Conservation (phyloP, 2,329 filamentous ascomycete genomes). For the Botrytis byssoidea region DNA sequence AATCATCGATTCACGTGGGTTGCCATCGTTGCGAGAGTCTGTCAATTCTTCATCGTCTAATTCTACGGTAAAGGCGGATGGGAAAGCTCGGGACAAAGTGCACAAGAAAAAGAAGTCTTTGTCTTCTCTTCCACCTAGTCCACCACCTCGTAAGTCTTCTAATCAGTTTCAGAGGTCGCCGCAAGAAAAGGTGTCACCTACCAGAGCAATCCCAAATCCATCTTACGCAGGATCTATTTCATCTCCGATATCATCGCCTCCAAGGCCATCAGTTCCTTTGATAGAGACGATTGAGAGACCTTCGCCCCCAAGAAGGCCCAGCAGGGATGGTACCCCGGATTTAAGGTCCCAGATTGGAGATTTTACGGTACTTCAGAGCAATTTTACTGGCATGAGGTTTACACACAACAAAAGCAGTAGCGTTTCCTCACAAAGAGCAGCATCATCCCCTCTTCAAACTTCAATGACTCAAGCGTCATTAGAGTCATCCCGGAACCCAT, state of each 20-base stretch:
- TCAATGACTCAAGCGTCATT: slow-evolving; percentile 40
- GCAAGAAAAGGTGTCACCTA: slow-evolving; percentile 43
- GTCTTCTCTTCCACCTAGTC: slow-evolving; percentile 55
- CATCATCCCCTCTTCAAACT: slow-evolving; percentile 33
- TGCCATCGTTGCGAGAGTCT: slow-evolving; percentile 67
- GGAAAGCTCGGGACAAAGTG: slow-evolving; percentile 42
- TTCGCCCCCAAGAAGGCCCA: slow-evolving; percentile 57
- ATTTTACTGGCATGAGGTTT: slow-evolving; percentile 41
- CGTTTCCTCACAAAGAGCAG: slow-evolving; percentile 25
- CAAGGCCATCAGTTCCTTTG: neutral
- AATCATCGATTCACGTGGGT: slow-evolving; percentile 52
- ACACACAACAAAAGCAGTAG: slow-evolving; percentile 32
- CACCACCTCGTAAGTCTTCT: slow-evolving; percentile 61
- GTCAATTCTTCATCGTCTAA: slow-evolving; percentile 70
- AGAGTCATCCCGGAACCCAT: slow-evolving; percentile 39
- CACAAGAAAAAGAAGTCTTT: slow-evolving; percentile 48
- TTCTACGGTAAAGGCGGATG: slow-evolving; percentile 61
- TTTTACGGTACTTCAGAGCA: slow-evolving; percentile 61
- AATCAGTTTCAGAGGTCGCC: slow-evolving; percentile 49
- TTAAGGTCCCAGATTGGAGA: slow-evolving; percentile 56
- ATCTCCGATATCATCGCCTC: neutral
- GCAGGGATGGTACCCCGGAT: slow-evolving; percentile 64
- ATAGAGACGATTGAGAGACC: neutral
- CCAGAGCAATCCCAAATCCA: slow-evolving; percentile 40
- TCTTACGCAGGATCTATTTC: no score